Base-by-base conservation (phyloP, 2,329 filamentous ascomycete species). In the Paecilomyces dactylethromorphus region DNA sequence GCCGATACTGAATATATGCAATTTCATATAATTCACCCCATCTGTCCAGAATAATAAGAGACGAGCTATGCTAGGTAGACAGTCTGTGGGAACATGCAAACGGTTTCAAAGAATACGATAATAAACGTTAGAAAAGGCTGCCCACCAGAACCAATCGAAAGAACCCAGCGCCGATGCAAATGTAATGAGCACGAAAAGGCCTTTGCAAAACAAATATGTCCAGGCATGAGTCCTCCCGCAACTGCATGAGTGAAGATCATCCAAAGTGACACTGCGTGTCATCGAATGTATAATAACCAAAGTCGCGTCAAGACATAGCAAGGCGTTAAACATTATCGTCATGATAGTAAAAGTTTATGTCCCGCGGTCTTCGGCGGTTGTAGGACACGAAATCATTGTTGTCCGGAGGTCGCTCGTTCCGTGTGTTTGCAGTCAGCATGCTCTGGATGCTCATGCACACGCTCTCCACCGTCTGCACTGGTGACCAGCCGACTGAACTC, bases 391-490 rank as follows among this genome's bases (percentile, higher is more conserved):
- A 97, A 11, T 94, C 89, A 58, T 89, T 90, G 69, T 99, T 92
- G 3, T 93, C 94, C 0, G 89, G 88, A 0, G 94, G 94, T 33
- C 94, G 83, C 76, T 97, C 92, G 68, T 93, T 88, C 77, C 92
- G 93, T 11, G 85, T 88, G 74, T 99, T 99, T 61, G 93, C 92
- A 1, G 94, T 97, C 70, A 99, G 77, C 94, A 99, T 99, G 78
- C 91, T 96, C 77, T 99, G 94, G 57, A 99, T 84, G 74, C 91
- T 96, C 85, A 99, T 94, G 79, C 92, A 97, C 26, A 99, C 87
- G 69, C 90, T 96, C 79, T 97, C 93, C 8, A 97, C 94, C 60
- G 93, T 97, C 72, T 99, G 94, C 0, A 99, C 93, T 0, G 94
- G 94, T 54, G 89, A 94, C 94, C 94, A 99, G 58, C 94, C 94